Evolutionary conservation across 192 early-diverging fungal genomes (phyloP).

Genomic region (Rhizophagus prolifer): DNA sequence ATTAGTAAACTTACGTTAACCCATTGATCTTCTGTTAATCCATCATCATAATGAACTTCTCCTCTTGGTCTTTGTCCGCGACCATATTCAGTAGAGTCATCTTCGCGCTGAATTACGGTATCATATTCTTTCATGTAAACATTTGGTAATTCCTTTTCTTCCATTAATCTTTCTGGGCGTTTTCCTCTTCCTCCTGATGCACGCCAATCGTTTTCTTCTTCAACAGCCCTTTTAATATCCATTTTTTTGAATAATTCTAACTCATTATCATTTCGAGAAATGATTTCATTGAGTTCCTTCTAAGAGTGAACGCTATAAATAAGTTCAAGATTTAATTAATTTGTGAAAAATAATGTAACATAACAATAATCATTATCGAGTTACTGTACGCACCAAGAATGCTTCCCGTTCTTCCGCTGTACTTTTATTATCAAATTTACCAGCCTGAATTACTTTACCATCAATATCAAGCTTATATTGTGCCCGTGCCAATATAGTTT

Average conservation of each 20-base stretch:
- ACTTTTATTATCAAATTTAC: constrained; percentile 98
- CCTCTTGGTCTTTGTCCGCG: constrained; percentile 74
- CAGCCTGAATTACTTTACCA: constrained; percentile 98
- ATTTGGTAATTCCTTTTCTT: constrained; percentile 83
- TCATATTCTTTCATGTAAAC: constrained; percentile 72
- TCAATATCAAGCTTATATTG: constrained; percentile 97
- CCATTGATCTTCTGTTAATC: constrained; percentile 92
- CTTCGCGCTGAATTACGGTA: constrained; percentile 46
- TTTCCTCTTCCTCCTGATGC: constrained; percentile 55
- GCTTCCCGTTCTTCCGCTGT: constrained; percentile 90
- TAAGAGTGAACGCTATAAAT: constrained; percentile 66
- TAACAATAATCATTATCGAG: not conserved
- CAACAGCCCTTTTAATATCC: constrained; percentile 70
- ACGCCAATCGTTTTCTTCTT: constrained; percentile 46
- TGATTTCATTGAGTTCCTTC: constrained; percentile 84
- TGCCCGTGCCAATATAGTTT: constrained; percentile 87
- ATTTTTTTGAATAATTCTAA: constrained; percentile 68
- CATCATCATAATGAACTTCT: constrained; percentile 87
- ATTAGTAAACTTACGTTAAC: constrained; percentile 49
- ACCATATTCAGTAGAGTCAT: constrained; percentile 57
- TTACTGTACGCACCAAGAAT: constrained; percentile 53
- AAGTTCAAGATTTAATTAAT: not conserved
- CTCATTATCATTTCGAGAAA: constrained; percentile 87
- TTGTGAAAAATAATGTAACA: not conserved
- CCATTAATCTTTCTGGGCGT: constrained; percentile 77